Evolutionary conservation across 1,139 yeast species (phyloP).

Genomic region (Pichia sp.): DNA sequence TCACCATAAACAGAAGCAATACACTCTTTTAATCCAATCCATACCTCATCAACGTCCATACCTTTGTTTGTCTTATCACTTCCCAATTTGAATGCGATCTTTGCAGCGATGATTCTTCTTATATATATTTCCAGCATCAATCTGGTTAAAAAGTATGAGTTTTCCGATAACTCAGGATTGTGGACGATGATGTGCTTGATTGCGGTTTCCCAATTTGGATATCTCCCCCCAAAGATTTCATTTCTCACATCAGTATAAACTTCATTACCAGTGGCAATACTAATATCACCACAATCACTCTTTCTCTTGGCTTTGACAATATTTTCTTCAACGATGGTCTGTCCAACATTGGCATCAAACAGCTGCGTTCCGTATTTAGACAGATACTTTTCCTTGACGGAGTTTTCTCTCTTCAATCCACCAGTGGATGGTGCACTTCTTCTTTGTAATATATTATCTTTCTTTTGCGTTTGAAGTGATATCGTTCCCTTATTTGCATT

Average conservation of each 20-base stretch:
- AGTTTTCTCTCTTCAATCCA: background rate
- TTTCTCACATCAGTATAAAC: constrained; percentile 20
- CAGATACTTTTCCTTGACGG: constrained; percentile 3
- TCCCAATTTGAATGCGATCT: constrained; percentile 27
- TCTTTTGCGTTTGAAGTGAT: constrained; percentile 13
- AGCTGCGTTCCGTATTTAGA: constrained; percentile 13
- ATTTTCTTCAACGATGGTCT: background rate
- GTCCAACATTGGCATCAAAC: background rate
- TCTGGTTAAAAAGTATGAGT: constrained; percentile 25
- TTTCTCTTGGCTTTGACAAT: constrained; percentile 11
- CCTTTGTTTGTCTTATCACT: constrained; percentile 23
- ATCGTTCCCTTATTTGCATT: background rate
- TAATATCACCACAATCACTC: constrained; percentile 28
- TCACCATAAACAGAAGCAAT: constrained; percentile 22
- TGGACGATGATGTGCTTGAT: constrained; percentile 12
- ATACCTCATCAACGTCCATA: constrained; percentile 9
- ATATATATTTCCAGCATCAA: constrained; percentile 30
- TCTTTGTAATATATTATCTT: constrained; percentile 9
- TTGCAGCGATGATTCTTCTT: constrained; percentile 28
- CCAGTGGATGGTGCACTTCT: background rate
- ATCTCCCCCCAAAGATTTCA: constrained; percentile 18
- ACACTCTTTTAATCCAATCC: constrained; percentile 18
- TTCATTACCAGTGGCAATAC: constrained; percentile 28
- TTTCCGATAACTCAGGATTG: constrained; percentile 24
- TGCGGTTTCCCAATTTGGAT: constrained; percentile 19